Base-by-base conservation (phyloP, 176 grass and related monocot species). In the Aegilops umbellulata region DNA sequence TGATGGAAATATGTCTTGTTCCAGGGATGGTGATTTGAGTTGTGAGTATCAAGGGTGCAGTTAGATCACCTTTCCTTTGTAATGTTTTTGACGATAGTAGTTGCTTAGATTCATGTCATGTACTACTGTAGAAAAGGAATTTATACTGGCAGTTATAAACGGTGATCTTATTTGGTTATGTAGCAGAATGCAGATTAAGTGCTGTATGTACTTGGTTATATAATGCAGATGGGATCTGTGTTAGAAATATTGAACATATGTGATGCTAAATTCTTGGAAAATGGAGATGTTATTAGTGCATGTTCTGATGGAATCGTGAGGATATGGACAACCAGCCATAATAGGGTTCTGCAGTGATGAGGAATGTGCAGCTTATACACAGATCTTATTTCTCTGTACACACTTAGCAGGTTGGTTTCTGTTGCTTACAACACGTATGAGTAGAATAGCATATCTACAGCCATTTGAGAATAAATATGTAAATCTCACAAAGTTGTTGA, bases 221-320 rank as follows among this genome's bases (percentile, higher is more conserved):
- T 22, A 38, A 79, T 92, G 87, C 89, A 98, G 96, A 98, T 85
- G 96, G 93, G 41, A 77, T 78, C 7, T 32, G 31, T 32, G 31
- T 32, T 32, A 2, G 31, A 32, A 32, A 81, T 30, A 30, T 30
- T 30, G 29, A 30, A 30, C 29, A 30, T 98, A 81, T 98, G 96
- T 91, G 93, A 91, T 86, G 88, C 53, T 26, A 98, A 98, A 88
- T 98, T 95, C 78, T 87, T 98, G 86, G 78, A 90, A 84, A 95
- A 92, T 84, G 96, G 90, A 88, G 93, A 44, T 44, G 41, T 38
- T 38, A 9, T 38, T 9, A 42, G 0, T 42, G 39, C 39, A 42
- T 42, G 2, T 11, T 42, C 95, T 78, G 95, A 94, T 87, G 88
- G 86, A 82, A 87, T 38, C 19, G 82, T 75, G 1, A 90, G 88